Evolutionary conservation across 768 basidiomycete genomes (phyloP).

Genomic region (Pulveroboletus sp.): DNA sequence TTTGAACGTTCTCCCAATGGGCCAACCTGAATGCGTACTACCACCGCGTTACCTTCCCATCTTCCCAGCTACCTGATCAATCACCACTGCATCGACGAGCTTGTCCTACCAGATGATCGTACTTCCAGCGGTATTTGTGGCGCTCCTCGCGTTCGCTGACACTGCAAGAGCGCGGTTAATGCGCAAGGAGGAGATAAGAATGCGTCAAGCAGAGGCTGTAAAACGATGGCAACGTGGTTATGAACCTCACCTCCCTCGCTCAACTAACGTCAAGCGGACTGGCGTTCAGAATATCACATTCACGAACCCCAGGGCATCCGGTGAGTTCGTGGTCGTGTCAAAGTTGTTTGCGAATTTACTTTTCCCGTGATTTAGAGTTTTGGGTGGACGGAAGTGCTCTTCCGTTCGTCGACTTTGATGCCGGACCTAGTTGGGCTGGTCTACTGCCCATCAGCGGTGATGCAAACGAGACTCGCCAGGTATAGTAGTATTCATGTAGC

Average conservation of each 20-base stretch:
- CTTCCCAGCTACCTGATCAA: too few relatives aligned
- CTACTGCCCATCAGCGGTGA: slow-evolving; percentile 65
- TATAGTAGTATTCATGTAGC: slow-evolving; percentile 13
- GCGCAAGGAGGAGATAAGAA: slow-evolving; percentile 42
- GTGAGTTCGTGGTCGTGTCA: slow-evolving; percentile 29
- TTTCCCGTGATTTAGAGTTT: slow-evolving; percentile 46
- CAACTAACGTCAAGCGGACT: slow-evolving; percentile 5
- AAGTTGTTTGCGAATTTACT: not conserved
- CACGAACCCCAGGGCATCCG: slow-evolving; percentile 59
- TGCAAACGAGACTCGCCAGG: slow-evolving; percentile 66
- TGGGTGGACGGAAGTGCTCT: slow-evolving; percentile 65
- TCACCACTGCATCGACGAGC: not conserved
- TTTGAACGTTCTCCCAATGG: too few relatives aligned
- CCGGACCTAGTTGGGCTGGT: slow-evolving; percentile 76
- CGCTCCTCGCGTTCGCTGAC: slow-evolving; percentile 8
- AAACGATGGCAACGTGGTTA: slow-evolving; percentile 33
- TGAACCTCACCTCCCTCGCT: not conserved
- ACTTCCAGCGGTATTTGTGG: slow-evolving; percentile 1
- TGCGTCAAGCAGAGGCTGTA: slow-evolving; percentile 46
- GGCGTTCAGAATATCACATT: slow-evolving; percentile 65
- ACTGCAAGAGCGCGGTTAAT: slow-evolving; percentile 19
- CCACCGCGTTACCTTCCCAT: too few relatives aligned
- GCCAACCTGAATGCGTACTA: too few relatives aligned
- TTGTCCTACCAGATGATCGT: slow-evolving; percentile 10
- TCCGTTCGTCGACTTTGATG: slow-evolving; percentile 68